Base-by-base conservation (phyloP, 2,329 filamentous ascomycete species). In the Chaetomiaceae sp. region DNA sequence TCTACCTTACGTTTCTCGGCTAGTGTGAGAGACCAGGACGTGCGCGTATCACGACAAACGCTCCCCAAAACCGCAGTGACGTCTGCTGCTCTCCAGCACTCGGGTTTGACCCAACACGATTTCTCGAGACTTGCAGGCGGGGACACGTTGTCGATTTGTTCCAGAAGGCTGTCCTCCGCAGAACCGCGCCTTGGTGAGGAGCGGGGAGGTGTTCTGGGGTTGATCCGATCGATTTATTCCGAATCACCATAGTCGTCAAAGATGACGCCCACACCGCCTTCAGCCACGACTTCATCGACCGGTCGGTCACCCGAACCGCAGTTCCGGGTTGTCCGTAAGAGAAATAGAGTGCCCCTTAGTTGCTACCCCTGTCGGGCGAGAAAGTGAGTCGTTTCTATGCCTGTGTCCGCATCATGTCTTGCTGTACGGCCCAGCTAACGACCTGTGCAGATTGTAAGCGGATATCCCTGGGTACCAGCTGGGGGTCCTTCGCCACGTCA, bases 281-380 rank as follows among this genome's bases (percentile, higher is more conserved):
- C 87, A 27, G 89, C 86, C 49, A 85, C 84, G 32, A 87, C 89
- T 8, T 94, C 90, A 59, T 84, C 84, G 54, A 82, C 86, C 59
- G 79, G 75, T 21, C 86, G 87, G 58, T 95, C 90, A 40, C 90
- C 91, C 30, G 89, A 96, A 68, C 83, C 88, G 48, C 87, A 92
- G 61, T 95, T 89, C 65, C 83, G 89, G 62, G 86, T 96, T 46
- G 88, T 96, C 55, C 85, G 92, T 61, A 95, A 95, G 75, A 83
- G 92, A 68, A 96, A 97, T 66, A 80, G 92, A 55, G 86, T 96
- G 14, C 92, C 92, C 42, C 77, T 97, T 45, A 96, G 90, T 65
- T 97, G 92, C 69, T 89, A 86, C 61, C 89, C 91, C 29, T 97
- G 92, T 71, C 81, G 92, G 66, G 88, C 91, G 64, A 85, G 91